Evolutionary conservation across 2,329 filamentous ascomycete genomes (phyloP).

Genomic region (Fusarium sp.): DNA sequence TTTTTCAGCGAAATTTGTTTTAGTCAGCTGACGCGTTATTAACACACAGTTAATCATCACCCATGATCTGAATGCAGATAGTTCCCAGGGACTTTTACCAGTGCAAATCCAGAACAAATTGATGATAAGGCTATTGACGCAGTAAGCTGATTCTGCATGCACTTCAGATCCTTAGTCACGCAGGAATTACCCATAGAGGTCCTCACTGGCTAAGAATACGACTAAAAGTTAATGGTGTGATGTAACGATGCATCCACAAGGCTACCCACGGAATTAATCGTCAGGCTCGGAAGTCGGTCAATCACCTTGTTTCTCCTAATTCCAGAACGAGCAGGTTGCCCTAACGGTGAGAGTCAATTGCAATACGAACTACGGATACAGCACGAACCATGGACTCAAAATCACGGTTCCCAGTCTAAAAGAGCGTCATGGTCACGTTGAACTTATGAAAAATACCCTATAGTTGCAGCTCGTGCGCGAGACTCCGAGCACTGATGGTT

Average conservation of each 20-base stretch:
- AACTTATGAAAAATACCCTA: neutral
- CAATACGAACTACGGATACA: neutral
- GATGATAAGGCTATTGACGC: neutral
- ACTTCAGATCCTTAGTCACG: neutral
- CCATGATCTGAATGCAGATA: rapidly evolving
- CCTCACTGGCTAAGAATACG: neutral
- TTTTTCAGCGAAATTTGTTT: neutral
- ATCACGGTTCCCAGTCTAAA: neutral
- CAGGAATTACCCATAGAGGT: neutral
- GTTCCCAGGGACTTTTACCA: neutral
- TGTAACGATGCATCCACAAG: neutral
- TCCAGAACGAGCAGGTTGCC: neutral
- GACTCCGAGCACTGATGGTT: neutral
- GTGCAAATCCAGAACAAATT: neutral
- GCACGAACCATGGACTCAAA: neutral
- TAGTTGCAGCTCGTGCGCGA: neutral
- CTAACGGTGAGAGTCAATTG: neutral
- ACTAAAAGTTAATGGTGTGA: neutral
- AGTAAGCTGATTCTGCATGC: neutral
- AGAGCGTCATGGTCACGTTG: neutral
- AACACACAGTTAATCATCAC: too few species aligned
- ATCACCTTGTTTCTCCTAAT: neutral
- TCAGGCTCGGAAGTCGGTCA: neutral
- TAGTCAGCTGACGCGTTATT: neutral
- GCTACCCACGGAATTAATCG: rapidly evolving